These are phyloP conservation scores for Aechmea fasciata DNA, from an alignment of 176 grass and related monocot species.

Conservation along the genomic window DNA sequence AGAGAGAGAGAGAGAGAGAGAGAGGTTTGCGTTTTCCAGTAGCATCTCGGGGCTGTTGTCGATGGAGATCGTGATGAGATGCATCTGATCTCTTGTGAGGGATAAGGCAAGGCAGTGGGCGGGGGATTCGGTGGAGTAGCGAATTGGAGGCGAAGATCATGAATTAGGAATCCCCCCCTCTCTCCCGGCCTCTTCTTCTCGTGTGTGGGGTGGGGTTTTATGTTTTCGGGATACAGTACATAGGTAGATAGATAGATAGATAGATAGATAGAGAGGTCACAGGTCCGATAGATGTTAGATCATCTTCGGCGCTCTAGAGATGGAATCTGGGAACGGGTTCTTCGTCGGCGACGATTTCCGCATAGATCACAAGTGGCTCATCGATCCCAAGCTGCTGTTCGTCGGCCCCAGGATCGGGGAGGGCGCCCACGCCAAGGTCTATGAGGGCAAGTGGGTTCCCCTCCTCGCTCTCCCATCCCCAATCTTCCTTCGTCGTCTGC, in stretches of 20 bases:
- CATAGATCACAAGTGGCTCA: constrained; percentile 48
- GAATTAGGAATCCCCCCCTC: too few species aligned
- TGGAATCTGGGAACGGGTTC: constrained; percentile 7
- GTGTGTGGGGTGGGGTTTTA: too few species aligned
- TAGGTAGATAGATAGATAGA: constrained; percentile 4
- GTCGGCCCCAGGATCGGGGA: constrained; percentile 87
- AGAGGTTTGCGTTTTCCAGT: too few species aligned
- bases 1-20: too few species aligned
- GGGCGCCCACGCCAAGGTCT: constrained; percentile 96
- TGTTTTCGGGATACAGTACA: background rate
- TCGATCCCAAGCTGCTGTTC: constrained; percentile 82
- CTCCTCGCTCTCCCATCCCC: background rate
- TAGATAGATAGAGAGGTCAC: constrained; percentile 2
- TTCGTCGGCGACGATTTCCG: constrained; percentile 1
- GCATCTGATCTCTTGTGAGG: too few species aligned
- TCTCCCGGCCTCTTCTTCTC: too few species aligned
- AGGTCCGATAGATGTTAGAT: constrained; percentile 6
- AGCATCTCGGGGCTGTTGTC: too few species aligned
- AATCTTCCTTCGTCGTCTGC: background rate
- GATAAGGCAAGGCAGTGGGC: too few species aligned
- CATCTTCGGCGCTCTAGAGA: constrained; percentile 1
- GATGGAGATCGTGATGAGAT: too few species aligned
- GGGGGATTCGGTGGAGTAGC: too few species aligned
- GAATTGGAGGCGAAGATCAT: too few species aligned
- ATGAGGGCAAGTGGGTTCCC: constrained; percentile 82